Evolutionary conservation across 2,329 filamentous ascomycete genomes (phyloP), one percentile per base, ranked within the genome.

Genomic region (Nemania diffusa): DNA sequence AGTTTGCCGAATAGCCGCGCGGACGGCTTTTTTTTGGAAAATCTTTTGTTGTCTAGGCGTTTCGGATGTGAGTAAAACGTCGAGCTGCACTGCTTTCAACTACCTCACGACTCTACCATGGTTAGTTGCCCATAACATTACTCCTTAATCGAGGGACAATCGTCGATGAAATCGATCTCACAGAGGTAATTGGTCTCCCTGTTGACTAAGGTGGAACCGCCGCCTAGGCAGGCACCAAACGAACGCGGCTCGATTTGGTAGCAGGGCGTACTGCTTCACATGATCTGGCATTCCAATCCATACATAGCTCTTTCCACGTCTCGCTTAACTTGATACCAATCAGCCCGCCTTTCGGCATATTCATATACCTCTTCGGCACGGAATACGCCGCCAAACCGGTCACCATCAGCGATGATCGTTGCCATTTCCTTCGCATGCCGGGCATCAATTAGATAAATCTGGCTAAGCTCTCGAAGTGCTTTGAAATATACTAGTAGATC

Each of bases 271-370:
- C 17, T 29, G 32, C 32, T 65, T 73, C 61, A 98, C 94, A 97
- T 98, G 50, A 97, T 77, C 52, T 78, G 79, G 79, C 96, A 99
- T 67, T 96, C 95, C 78, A 97, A 88, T 4, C 96, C 96, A 81
- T 97, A 98, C 94, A 99, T 97, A 69, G 94, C 94, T 80, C 92
- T 91, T 84, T 99, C 96, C 5, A 99, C 96, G 70, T 94, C 89
- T 71, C 88, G 89, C 82, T 91, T 92, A 11, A 99, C 93, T 73
- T 91, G 87, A 78, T 96, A 97, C 96, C 96, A 99, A 81, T 99
- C 96, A 57, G 94, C 94, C 73, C 96, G 85, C 72, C 96, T 84
- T 80, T 97, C 94, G 1, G 95, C 96, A 82, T 97, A 99, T 83
- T 98, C 95, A 75, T 97, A 97, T 3, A 98, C 96, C 82, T 99